Evolutionary conservation across 345 rosid genomes (phyloP).

Genomic region (Heritiera fomes): DNA sequence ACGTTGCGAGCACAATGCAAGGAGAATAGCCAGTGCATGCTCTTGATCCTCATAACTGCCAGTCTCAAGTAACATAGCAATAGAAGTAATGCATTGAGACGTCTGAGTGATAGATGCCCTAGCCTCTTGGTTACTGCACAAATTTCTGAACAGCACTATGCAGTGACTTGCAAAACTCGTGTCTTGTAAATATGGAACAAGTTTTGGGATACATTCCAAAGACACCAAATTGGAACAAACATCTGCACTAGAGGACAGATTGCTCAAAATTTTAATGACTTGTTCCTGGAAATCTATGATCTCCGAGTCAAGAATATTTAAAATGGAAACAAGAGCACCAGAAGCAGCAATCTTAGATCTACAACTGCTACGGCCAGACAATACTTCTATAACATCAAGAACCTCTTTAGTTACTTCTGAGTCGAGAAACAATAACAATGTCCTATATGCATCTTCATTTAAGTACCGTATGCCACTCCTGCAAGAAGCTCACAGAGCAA

Average conservation of each 20-base stretch:
- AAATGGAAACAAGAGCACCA: constrained; percentile 52
- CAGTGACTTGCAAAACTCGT: constrained; percentile 42
- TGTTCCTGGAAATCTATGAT: constrained; percentile 41
- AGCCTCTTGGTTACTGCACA: constrained; percentile 55
- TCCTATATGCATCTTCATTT: constrained; percentile 45
- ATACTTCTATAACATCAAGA: constrained; percentile 51
- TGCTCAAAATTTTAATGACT: constrained; percentile 55
- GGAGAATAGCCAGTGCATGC: constrained; percentile 47
- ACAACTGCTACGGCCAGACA: constrained; percentile 45
- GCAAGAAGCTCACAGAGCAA: constrained; percentile 32
- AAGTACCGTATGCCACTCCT: constrained; percentile 46
- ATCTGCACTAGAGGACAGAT: constrained; percentile 56
- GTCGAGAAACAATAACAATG: constrained; percentile 52
- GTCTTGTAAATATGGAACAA: constrained; percentile 55
- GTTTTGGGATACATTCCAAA: constrained; percentile 48
- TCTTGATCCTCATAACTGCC: constrained; percentile 64
- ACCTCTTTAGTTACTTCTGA: constrained; percentile 57
- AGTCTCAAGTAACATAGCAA: constrained; percentile 62
- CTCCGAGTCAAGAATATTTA: constrained; percentile 45
- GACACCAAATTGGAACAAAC: constrained; percentile 45
- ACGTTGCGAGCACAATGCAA: constrained; percentile 40
- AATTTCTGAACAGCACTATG: constrained; percentile 44
- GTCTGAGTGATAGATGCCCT: constrained; percentile 58
- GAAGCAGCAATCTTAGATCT: constrained; percentile 48
- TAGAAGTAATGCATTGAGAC: constrained; percentile 54